Conservation (phyloP, 805 yeast species). For the Citeromyces matritensis region DNA sequence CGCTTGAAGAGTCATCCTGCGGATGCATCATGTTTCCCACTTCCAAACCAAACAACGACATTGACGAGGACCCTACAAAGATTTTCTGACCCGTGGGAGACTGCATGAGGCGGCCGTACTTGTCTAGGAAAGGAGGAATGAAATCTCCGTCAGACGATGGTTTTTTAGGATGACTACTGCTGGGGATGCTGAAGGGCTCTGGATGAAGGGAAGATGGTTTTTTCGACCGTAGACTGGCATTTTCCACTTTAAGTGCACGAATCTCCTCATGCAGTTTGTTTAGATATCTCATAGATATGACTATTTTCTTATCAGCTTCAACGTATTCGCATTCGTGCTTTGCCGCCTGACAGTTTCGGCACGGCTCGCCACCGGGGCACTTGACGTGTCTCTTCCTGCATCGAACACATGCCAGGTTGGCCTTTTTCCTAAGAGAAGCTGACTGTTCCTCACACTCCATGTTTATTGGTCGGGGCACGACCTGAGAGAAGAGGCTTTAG, state of each 20-base stretch:
- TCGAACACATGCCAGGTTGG: conserved; percentile 28
- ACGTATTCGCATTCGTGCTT: conserved; percentile 44
- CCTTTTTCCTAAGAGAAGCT: too few species aligned
- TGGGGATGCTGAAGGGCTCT: conserved; percentile 1
- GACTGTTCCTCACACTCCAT: too few species aligned
- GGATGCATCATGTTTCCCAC: conserved; percentile 32
- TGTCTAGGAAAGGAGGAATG: conserved; percentile 57
- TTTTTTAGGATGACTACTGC: not conserved
- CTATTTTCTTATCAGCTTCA: conserved; percentile 49
- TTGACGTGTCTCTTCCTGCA: conserved; percentile 51
- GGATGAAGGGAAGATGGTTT: not conserved
- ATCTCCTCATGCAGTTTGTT: conserved; percentile 34
- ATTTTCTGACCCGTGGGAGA: conserved; percentile 64
- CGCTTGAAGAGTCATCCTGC: conserved; percentile 25
- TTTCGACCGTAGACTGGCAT: not conserved
- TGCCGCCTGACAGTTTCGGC: conserved; percentile 38
- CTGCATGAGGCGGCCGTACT: conserved; percentile 56
- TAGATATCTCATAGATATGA: conserved; percentile 47
- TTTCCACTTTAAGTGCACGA: too few species aligned
- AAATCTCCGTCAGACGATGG: conserved; percentile 25
- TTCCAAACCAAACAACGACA: conserved; percentile 70
- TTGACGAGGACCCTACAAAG: conserved; percentile 70
- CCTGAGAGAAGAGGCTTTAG: too few species aligned
- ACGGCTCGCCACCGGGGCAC: conserved; percentile 58
- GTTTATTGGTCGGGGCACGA: too few species aligned